Percentiles rank a stretch among this genome's conserved stretches.
Evolutionary conservation across 108 stramenopile species (phyloP).

Genomic region (Schizochytrium sp.): DNA sequence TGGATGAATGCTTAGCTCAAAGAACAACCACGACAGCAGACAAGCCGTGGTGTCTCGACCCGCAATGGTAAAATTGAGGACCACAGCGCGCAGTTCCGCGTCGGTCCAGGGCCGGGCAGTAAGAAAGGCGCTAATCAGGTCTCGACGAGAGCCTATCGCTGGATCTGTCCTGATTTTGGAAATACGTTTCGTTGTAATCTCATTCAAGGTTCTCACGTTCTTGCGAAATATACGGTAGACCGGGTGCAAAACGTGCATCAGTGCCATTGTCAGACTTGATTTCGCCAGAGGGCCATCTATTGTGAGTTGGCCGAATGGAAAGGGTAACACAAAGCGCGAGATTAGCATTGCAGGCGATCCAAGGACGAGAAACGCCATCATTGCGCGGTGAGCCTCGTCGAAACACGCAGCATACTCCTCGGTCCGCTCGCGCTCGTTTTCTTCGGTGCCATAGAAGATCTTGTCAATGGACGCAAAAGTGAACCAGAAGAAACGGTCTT

Average conservation of each 20-base stretch:
- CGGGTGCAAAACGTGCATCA: not conserved
- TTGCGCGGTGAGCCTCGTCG: not conserved
- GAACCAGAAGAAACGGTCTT: not conserved
- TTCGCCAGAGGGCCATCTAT: not conserved
- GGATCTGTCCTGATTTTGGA: not conserved
- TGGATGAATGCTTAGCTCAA: conserved; percentile 35
- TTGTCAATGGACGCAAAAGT: not conserved
- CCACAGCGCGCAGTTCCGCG: conserved; percentile 35
- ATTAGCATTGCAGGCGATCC: not conserved
- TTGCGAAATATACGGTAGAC: not conserved
- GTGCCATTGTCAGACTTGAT: not conserved
- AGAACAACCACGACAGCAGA: conserved; percentile 45
- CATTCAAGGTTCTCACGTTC: not conserved
- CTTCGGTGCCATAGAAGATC: not conserved
- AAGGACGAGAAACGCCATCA: not conserved
- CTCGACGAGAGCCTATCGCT: not conserved
- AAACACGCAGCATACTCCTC: not conserved
- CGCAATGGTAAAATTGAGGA: conserved; percentile 46
- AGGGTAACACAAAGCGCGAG: not conserved
- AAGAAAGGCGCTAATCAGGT: not conserved
- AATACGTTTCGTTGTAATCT: not conserved
- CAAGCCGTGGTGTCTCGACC: conserved; percentile 54
- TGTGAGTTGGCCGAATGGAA: not conserved
- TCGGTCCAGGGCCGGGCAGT: not conserved
- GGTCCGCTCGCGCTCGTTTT: not conserved